Base-by-base conservation (phyloP, 2,329 filamentous ascomycete genomes). In the Alternaria arbusti region DNA sequence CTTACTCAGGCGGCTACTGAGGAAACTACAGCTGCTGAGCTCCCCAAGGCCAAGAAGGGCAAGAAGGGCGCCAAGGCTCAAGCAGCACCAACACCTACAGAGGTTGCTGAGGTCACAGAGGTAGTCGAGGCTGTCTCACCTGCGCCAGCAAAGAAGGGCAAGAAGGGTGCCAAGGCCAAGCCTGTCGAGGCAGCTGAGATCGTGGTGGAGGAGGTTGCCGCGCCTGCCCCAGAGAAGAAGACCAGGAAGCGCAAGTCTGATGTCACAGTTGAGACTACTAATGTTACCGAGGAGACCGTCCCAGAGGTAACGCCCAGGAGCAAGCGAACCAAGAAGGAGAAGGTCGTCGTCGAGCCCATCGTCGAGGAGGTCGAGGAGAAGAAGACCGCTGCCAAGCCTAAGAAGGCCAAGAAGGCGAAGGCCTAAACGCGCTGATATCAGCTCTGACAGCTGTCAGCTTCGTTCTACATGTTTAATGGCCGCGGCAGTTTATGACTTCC, bases 1-100 rank as follows among this genome's bases (percentile, higher is more conserved):
- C 59, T 78, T 10, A 63, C 61, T 3, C 70, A 79, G 50, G 55
- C 68, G 5, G 61, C 70, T 52, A 67, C 69, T 23, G 70, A 67
- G 65, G 63, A 76, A 69, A 64, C 62, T 10, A 56, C 60, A 0
- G 62, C 60, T 6, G 58, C 54, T 10, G 61, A 64, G 12, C 51
- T 65, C 45, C 61, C 71, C 11, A 81, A 79, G 71, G 67, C 57
- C 40, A 79, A 79, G 72, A 74, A 75, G 45, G 62, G 71, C 22
- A 73, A 74, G 66, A 76, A 78, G 67, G 69, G 64, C 49, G 57
- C 63, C 22, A 70, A 70, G 50, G 54, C 62, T 32, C 54, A 66
- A 15, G 40, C 11, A 15, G 64, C 64, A 6, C 15, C 36, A 23
- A 30, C 13, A 22, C 43, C 43, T 15, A 52, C 54, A 23, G 60